Evolutionary conservation across 1,284 basidiomycete genomes (phyloP), one percentile per base, ranked within the genome.

Genomic region (Flammula alnicola): DNA sequence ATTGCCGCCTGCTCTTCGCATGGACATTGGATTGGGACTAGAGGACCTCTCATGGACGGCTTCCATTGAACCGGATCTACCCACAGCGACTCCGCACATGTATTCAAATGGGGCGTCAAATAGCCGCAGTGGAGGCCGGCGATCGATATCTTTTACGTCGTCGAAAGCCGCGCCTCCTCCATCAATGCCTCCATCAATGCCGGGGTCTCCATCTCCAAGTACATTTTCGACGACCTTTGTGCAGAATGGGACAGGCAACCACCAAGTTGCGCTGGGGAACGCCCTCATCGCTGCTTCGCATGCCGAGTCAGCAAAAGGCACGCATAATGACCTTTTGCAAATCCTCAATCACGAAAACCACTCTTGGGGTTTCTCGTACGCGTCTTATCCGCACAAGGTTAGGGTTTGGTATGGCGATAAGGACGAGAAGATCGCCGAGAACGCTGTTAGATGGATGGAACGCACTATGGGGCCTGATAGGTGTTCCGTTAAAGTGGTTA

Each of bases 201-300:
- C 75, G 33, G 73, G 75, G 17, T 81, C 80, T 20, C 78, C 81
- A 7, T 72, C 72, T 27, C 71, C 75, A 29, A 78, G 73, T 53
- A 62, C 72, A 20, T 67, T 73, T 47, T 73, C 74, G 31, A 70
- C 74, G 51, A 63, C 67, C 44, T 66, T 66, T 61, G 61, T 70
- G 38, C 60, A 72, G 26, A 63, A 65, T 52, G 44, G 17, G 20
- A 33, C 27, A 45, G 62, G 72, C 37, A 73, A 61, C 57, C 85
- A 85, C 63, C 86, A 91, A 59, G 83, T 80, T n/a, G 76, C 83
- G 5, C 75, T 91, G 11, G 88, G 85, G 25, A 91, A 91, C 53
- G 94, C 93, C 1, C 78, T 99, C 26, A 85, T 96, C 43, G 91
- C 92, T 35, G 96, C 96, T 0, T 96, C 93, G 4, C 95, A 98